Percentiles rank a stretch among this genome's conserved stretches.
Evolutionary conservation across 1,284 basidiomycete genomes (phyloP).

Genomic region (Tylopilus sp.): DNA sequence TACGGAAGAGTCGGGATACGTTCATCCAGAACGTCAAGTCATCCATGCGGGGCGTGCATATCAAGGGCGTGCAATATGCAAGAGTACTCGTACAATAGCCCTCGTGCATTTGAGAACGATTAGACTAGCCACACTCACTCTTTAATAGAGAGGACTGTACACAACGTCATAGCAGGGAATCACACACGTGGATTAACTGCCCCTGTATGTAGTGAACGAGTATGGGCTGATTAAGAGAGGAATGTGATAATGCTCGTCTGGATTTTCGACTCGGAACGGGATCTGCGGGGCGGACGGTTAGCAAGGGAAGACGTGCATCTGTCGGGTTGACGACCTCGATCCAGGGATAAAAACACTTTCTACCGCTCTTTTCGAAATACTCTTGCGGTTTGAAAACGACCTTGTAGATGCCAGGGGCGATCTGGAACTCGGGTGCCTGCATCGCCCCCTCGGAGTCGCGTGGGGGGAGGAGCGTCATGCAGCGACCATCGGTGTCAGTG

Average conservation of each 20-base stretch:
- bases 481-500: conserved; percentile 85
- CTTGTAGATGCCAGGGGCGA: conserved; percentile 71
- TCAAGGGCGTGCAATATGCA: conserved; percentile 79
- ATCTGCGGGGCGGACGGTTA: conserved; percentile 50
- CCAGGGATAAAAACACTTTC: conserved; percentile 83
- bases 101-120: not conserved
- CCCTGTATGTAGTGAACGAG: conserved; percentile 90
- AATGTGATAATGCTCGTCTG: conserved; percentile 85
- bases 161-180: not conserved
- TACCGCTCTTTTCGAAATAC: conserved; percentile 69
- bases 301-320: not conserved
- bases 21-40: conserved; percentile 82
- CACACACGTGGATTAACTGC: conserved; percentile 57
- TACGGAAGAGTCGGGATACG: conserved; percentile 78
- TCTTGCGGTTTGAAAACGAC: conserved; percentile 81
- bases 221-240: conserved; percentile 90
- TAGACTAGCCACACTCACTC: not conserved
- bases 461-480: conserved; percentile 64
- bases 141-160: not conserved
- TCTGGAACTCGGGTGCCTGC: conserved; percentile 40
- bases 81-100: conserved; percentile 57
- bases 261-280: conserved; percentile 67
- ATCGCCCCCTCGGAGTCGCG: conserved; percentile 46
- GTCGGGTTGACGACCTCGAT: conserved; percentile 63
- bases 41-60: conserved; percentile 76